Base-by-base conservation (phyloP, 768 basidiomycete genomes). In the Russula foetens region DNA sequence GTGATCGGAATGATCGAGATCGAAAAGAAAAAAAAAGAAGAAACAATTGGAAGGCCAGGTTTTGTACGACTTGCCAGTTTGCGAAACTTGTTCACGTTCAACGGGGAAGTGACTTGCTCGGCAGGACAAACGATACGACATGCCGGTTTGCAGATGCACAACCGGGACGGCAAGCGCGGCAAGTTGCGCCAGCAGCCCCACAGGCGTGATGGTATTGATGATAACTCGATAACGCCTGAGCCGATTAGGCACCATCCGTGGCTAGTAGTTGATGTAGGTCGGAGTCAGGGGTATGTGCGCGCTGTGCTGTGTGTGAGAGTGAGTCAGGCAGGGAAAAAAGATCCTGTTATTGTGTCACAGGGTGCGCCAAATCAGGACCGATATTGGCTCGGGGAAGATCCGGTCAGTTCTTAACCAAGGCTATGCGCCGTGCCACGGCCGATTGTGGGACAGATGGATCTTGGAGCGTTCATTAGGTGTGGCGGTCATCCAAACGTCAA, bases 361-460 rank as follows among this genome's bases (percentile, higher is more conserved):
- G 55, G 19, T 33, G n/a, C 12, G 33, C 55, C 46, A 47, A 38
- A 56, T 26, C 46, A 48, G n/a, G 15, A 44, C 19, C 17, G 23
- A n/a, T n/a, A n/a, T n/a, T n/a, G n/a, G n/a, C n/a, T 21, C 47
- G 38, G 56, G 17, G 56, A 21, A 56, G 47, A 56, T 56, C 56
- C 56, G 56, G 28, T 41, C 15, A 31, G 38, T 49, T 41, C 26
- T 29, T 33, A 11, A 35, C 35, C 35, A 21, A 29, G 47, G 56
- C 38, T 55, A 28, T 33, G 38, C 17, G 35, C 44, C 44, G 21
- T 15, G 28, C 31, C 24, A 46, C 17, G 7, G 38, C 6, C 19
- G 31, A 19, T 35, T 24, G 8, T 38, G 31, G 7, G 26, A 26
- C 23, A 15, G 21, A 21, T 11, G n/a, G 31, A 9, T 21, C 11